These are phyloP conservation scores for Hippophae gyantsensis DNA, from an alignment of 306 rosid genomes.

Conservation along the genomic window DNA sequence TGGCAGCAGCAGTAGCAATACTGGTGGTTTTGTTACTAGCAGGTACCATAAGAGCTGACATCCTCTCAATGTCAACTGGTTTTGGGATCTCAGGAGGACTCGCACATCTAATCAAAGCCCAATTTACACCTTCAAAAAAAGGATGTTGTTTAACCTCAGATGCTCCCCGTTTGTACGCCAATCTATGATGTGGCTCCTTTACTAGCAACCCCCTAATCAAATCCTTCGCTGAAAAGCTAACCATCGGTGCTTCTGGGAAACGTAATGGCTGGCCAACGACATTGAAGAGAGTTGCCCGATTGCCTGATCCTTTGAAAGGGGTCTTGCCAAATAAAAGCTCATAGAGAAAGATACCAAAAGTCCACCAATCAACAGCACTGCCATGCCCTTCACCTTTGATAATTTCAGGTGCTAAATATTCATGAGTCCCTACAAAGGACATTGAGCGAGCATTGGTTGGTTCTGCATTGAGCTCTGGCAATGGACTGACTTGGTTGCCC, in stretches of 20 bases:
- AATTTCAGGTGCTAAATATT: conserved; percentile 49
- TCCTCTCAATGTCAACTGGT: conserved; percentile 31
- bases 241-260: conserved; percentile 37
- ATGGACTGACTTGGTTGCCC: conserved; percentile 45
- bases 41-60: conserved; percentile 28
- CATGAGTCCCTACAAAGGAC: conserved; percentile 55
- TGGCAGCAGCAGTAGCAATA: conserved; percentile 9
- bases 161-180: conserved; percentile 49
- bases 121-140: conserved; percentile 44
- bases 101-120: conserved; percentile 51
- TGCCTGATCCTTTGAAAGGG: conserved; percentile 52
- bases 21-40: conserved; percentile 19
- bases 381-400: conserved; percentile 56
- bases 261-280: conserved; percentile 48
- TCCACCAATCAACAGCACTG: conserved; percentile 58
- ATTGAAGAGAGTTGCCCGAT: conserved; percentile 40
- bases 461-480: conserved; percentile 48
- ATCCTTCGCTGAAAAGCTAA: conserved; percentile 39
- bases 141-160: conserved; percentile 49
- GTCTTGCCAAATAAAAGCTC: conserved; percentile 51
- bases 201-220: conserved; percentile 40
- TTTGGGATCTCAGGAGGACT: conserved; percentile 50
- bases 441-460: conserved; percentile 55
- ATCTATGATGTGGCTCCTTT: conserved; percentile 41
- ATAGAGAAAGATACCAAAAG: conserved; percentile 48